Evolutionary conservation across 352 stramenopile genomes (phyloP).

Genomic region (Phytophthora uliginosa): DNA sequence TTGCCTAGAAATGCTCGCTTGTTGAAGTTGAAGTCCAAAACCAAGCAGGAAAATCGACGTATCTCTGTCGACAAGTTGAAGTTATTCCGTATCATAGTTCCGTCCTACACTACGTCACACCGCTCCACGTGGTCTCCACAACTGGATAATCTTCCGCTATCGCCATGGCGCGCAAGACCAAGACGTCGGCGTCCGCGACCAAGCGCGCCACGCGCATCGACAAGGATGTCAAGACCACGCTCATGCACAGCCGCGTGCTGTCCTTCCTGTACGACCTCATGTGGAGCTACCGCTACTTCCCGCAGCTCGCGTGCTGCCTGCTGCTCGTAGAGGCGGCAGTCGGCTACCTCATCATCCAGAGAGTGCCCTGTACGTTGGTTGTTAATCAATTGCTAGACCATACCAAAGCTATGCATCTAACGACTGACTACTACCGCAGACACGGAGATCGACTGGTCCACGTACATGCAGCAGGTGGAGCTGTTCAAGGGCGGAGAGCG

Average conservation of each 20-base stretch:
- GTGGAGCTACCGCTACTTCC: conserved; percentile 91
- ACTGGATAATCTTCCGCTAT: conserved; percentile 4
- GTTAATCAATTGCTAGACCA: not conserved
- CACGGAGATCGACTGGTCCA: conserved; percentile 99
- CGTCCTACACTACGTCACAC: not conserved
- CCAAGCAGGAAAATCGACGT: not conserved
- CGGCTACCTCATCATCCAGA: conserved; percentile 86
- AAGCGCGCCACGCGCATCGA: conserved; percentile 82
- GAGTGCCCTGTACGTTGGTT: conserved; percentile 67
- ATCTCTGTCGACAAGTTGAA: conserved; percentile 6
- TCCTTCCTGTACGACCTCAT: conserved; percentile 86
- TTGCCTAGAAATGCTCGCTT: too few species aligned
- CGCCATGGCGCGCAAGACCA: conserved; percentile 45
- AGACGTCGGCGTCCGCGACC: conserved; percentile 17
- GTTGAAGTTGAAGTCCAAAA: not conserved
- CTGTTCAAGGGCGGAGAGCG: conserved; percentile 94
- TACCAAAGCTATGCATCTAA: not conserved
- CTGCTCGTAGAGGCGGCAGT: conserved; percentile 67
- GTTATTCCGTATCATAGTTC: conserved; percentile 18
- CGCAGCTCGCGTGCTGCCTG: conserved; percentile 64
- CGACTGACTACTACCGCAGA: conserved; percentile 52
- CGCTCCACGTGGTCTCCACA: conserved; percentile 28
- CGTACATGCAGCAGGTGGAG: conserved; percentile 99
- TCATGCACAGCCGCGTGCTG: conserved; percentile 71
- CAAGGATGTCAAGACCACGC: conserved; percentile 89